Evolutionary conservation across 2,329 filamentous ascomycete genomes (phyloP), one percentile per base, ranked within the genome.

Genomic region (Colletotrichum sp.): DNA sequence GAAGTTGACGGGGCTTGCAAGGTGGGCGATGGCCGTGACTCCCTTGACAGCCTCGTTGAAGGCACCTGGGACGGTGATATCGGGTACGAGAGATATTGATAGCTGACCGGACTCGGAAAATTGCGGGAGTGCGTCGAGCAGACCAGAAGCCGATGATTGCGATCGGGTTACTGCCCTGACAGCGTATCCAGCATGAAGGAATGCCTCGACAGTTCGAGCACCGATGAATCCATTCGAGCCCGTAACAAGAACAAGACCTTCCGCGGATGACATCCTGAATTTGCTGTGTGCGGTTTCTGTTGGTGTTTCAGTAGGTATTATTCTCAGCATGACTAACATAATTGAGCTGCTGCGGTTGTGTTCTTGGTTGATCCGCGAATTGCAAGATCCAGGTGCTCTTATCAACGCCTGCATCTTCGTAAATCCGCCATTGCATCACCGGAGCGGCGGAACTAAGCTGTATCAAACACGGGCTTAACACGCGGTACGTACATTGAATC

Each of bases 21-120:
- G 82, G 75, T 90, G 88, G 18, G 86, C 82, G 65, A 90, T 83
- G 6, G 86, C 87, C 3, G 84, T 80, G 24, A 84, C 83, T 18
- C 81, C 84, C 49, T 81, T 79, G 21, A 86, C 81, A 2, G 82
- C 85, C 21, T 79, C 77, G 77, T 84, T 81, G 72, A 86, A 87
- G 10, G 85, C 85, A 2, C 81, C 80, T 2, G 80, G 65, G 2
- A 68, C 79, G 7, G 81, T 76, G 28, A 87, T 85, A 62, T 87
- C 84, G 2, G 82, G 79, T 1, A 87, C 85, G 32, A 81, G 66
- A 9, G 80, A 72, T n/a, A 76, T 80, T 34, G 79, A 70, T 13
- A 83, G 70, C 34, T 79, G 77, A 6, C 39, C 62, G 7, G 62
- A 52, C 16, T 79, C 62, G 13, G 75, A 55, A 8, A 82, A 77